Evolutionary conservation across 495 filamentous ascomycete species (phyloP).

Genomic region (Xylaria palmicola): DNA sequence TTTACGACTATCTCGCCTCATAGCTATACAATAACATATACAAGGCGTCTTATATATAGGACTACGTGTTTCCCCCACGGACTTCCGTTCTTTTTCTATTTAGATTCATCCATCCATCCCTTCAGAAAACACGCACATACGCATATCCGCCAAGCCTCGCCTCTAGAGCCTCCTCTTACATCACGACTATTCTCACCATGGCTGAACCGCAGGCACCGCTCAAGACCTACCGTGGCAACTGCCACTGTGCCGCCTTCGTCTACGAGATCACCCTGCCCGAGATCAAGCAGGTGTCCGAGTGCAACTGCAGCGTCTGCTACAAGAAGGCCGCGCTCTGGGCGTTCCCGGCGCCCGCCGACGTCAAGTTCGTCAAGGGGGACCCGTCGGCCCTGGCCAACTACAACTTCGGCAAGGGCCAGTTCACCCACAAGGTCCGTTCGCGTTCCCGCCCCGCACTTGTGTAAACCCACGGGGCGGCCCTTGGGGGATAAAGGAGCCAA

Average conservation of each 20-base stretch:
- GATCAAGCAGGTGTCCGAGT: slow-evolving; percentile 36
- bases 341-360: slow-evolving; percentile 23
- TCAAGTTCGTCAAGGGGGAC: slow-evolving; percentile 43
- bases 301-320: slow-evolving; percentile 55
- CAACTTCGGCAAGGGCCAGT: slow-evolving; percentile 29
- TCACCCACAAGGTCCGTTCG: slow-evolving; percentile 35
- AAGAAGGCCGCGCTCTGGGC: slow-evolving; percentile 45
- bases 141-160: slow-evolving; percentile 6
- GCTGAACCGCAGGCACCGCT: slow-evolving; percentile 16
- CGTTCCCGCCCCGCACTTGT: no score
- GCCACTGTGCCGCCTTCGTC: slow-evolving; percentile 53
- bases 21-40: not conserved
- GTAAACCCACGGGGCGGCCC: no score
- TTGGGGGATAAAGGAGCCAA: no score
- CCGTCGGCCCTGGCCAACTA: slow-evolving; percentile 36
- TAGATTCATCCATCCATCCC: not conserved
- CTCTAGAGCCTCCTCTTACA: no score
- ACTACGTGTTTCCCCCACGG: not conserved
- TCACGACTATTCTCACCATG: slow-evolving; percentile 10
- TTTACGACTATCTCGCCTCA: no score
- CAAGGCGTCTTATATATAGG: not conserved
- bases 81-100: not conserved
- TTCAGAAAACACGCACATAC: not conserved
- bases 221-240: slow-evolving; percentile 56
- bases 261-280: slow-evolving; percentile 47